A percentile compares a stretch with the other conserved stretches of the same genome.
Conservation (phyloP, 2,329 filamentous ascomycete genomes). For the Lizonia empirigonia region DNA sequence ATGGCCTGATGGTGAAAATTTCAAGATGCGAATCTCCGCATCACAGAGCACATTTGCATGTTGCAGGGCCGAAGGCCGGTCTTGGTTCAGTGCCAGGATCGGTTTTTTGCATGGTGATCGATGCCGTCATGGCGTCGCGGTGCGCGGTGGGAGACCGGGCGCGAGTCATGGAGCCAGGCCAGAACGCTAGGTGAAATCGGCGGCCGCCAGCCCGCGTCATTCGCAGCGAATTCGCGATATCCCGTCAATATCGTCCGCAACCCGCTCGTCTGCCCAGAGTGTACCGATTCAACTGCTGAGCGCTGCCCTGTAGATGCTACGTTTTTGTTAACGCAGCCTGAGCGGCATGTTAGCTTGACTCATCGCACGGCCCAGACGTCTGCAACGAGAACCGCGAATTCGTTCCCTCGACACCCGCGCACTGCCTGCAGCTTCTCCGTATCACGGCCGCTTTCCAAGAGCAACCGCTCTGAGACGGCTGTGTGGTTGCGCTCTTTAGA, state of each 20-base stretch:
- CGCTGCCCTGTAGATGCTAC: conserved; percentile 1
- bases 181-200: conserved; percentile 14
- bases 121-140: conserved; percentile 13
- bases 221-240: conserved; percentile 12
- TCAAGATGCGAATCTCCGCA: conserved; percentile 11
- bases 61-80: neutral
- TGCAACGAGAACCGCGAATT: conserved; percentile 1
- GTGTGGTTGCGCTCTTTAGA: conserved; percentile 2
- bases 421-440: neutral
- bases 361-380: neutral
- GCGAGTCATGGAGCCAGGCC: conserved; percentile 13
- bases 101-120: conserved; percentile 16
- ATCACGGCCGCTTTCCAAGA: neutral
- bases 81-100: conserved; percentile 9
- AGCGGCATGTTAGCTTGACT: conserved; percentile 7
- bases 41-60: conserved; percentile 7
- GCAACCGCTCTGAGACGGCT: neutral
- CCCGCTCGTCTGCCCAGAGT: conserved; percentile 8
- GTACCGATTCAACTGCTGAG: neutral
- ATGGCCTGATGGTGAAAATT: neutral
- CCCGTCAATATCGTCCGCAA: conserved; percentile 12
- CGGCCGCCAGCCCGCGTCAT: conserved; percentile 15
- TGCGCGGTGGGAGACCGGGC: conserved; percentile 6
- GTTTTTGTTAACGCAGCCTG: neutral
- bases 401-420: conserved; percentile 2